Percentiles rank a stretch among this genome's conserved stretches.
Evolutionary conservation across 345 rosid genomes (phyloP).

Genomic region (Dipteronia dyeriana): DNA sequence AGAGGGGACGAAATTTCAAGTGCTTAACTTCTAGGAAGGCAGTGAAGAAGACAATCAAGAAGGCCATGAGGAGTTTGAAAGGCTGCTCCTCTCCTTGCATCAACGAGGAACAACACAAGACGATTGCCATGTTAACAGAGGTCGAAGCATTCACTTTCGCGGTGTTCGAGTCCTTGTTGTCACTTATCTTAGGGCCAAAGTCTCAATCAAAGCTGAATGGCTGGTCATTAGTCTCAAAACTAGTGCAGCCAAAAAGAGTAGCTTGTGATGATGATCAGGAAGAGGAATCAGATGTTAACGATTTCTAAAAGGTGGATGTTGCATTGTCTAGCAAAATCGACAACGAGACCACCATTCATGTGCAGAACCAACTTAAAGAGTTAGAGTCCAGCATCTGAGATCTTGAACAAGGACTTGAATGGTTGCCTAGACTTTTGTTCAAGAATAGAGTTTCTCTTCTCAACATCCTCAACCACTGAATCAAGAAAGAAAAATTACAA

Average conservation of each 20-base stretch:
- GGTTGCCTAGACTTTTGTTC: conserved; percentile 42
- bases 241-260: conserved; percentile 32
- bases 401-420: conserved; percentile 40
- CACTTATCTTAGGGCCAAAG: conserved; percentile 38
- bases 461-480: conserved; percentile 34
- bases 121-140: conserved; percentile 31
- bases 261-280: conserved; percentile 6
- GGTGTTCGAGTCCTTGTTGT: conserved; percentile 33
- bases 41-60: conserved; percentile 36
- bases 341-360: conserved; percentile 4
- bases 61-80: conserved; percentile 33
- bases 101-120: conserved; percentile 7
- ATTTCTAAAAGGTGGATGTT: conserved; percentile 34
- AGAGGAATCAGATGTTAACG: conserved; percentile 27
- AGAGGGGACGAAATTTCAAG: conserved; percentile 13
- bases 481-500: neutral
- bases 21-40: conserved; percentile 34
- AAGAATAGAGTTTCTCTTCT: conserved; percentile 43
- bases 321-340: conserved; percentile 26
- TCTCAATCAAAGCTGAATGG: conserved; percentile 23
- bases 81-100: neutral
- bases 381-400: conserved; percentile 46
- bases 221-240: conserved; percentile 43
- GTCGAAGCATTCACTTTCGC: conserved; percentile 24
- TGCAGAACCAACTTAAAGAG: conserved; percentile 28